A percentile compares a stretch with the other conserved stretches of the same genome.
phyloP scores from a whole-genome alignment of 1,139 yeast species.

The Candida tropicalis region DNA sequence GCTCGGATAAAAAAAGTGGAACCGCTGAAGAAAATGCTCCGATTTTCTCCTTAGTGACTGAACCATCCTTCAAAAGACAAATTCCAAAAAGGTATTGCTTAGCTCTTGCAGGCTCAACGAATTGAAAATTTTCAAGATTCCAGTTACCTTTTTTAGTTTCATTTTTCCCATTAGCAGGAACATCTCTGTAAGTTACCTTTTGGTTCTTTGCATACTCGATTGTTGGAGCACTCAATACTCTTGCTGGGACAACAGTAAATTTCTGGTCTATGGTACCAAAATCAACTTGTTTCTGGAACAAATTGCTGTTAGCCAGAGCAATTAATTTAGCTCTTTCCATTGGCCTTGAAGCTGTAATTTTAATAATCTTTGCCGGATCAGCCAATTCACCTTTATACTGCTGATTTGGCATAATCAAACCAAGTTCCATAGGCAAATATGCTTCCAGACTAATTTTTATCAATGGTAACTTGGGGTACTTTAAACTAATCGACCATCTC shows the following conservation, averaged over 20 bases:
- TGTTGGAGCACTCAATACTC: constrained; percentile 17
- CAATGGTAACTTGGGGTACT: constrained; percentile 15
- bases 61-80: constrained; percentile 11
- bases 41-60: constrained; percentile 7
- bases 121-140: constrained; percentile 15
- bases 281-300: constrained; percentile 12
- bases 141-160: constrained; percentile 18
- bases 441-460: constrained; percentile 15
- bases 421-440: constrained; percentile 18
- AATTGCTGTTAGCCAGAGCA: constrained; percentile 8
- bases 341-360: constrained; percentile 15
- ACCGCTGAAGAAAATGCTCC: constrained; percentile 13
- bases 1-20: constrained; percentile 12
- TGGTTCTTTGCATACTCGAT: constrained; percentile 15
- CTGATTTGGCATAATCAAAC: constrained; percentile 15
- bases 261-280: constrained; percentile 15
- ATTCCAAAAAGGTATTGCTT: constrained; percentile 15
- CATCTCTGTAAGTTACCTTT: constrained; percentile 11
- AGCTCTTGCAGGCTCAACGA: constrained; percentile 12
- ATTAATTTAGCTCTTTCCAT: constrained; percentile 15
- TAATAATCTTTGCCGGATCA: constrained; percentile 15
- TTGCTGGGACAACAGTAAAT: constrained; percentile 15
- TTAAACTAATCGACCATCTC: constrained; percentile 14
- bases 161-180: constrained; percentile 13
- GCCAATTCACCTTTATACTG: constrained; percentile 16